Conservation (phyloP, 2,329 filamentous ascomycete genomes). For the Hypoxylon sp. region DNA sequence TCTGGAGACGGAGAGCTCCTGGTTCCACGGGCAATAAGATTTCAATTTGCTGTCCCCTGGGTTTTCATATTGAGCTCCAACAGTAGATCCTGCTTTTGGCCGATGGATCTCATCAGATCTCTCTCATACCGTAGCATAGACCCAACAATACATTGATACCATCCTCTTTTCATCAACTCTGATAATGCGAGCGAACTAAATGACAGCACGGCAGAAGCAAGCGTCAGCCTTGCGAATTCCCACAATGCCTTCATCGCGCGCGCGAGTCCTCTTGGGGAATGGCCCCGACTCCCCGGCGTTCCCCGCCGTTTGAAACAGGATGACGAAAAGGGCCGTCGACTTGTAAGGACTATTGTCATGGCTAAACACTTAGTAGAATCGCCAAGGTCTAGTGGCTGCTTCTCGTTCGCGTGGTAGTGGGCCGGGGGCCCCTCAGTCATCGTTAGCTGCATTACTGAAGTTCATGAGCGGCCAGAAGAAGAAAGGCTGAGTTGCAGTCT, state of each 20-base stretch:
- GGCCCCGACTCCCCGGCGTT: constrained; percentile 39
- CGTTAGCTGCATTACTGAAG: constrained; percentile 37
- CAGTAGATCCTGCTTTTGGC: constrained; percentile 28
- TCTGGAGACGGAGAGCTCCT: constrained; percentile 36
- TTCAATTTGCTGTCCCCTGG: constrained; percentile 26
- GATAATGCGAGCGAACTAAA: not conserved
- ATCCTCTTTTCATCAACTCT: constrained; percentile 29
- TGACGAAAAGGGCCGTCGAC: constrained; percentile 41
- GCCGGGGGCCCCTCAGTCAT: constrained; percentile 31
- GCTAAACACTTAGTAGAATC: constrained; percentile 35
- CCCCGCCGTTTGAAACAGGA: constrained; percentile 37
- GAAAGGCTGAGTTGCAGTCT: constrained; percentile 33
- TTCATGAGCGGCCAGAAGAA: constrained; percentile 35
- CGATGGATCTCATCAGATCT: constrained; percentile 30
- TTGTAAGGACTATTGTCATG: constrained; percentile 26
- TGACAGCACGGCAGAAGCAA: constrained; percentile 20
- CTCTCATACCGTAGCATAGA: constrained; percentile 24
- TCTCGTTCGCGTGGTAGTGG: constrained; percentile 43
- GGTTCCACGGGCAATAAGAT: constrained; percentile 18
- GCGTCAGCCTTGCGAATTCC: constrained; percentile 38
- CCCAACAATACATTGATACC: constrained; percentile 25
- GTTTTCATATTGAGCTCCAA: constrained; percentile 13
- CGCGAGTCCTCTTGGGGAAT: constrained; percentile 15
- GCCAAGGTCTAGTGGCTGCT: constrained; percentile 31
- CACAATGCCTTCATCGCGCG: constrained; percentile 8